These are phyloP conservation scores for Fraxinus anomala DNA, from an alignment of 257 asterid species.

Conservation along the genomic window DNA sequence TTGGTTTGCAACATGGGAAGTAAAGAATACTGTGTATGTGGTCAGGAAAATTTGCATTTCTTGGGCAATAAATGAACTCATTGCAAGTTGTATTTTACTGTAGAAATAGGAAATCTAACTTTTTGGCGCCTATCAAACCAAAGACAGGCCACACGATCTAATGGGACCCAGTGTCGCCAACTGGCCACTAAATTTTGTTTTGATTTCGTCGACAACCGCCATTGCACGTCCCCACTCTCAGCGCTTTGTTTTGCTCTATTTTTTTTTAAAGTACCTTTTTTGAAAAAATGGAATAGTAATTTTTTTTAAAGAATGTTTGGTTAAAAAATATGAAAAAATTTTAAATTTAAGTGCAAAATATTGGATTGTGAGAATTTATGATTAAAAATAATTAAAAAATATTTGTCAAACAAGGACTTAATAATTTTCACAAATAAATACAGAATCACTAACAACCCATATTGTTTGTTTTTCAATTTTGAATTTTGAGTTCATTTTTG, in stretches of 20 bases:
- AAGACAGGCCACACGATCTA: background rate
- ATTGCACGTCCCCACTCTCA: background rate
- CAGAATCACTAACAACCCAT: too few relatives aligned
- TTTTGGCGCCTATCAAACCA: background rate
- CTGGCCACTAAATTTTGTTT: background rate
- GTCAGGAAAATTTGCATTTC: background rate
- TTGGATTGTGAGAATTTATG: too few relatives aligned
- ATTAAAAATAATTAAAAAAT: too few relatives aligned
- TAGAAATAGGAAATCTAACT: background rate
- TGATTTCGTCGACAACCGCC: background rate
- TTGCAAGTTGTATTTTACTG: background rate
- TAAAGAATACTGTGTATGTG: background rate
- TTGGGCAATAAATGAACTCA: background rate
- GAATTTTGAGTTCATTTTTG: too few relatives aligned
- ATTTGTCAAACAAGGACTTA: too few relatives aligned
- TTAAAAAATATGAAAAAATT: too few relatives aligned
- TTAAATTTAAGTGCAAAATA: too few relatives aligned
- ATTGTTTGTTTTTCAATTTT: too few relatives aligned
- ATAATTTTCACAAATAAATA: too few relatives aligned
- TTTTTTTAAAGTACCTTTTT: too few relatives aligned
- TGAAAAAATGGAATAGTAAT: too few relatives aligned
- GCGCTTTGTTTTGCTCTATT: background rate
- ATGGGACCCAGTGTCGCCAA: conserved; percentile 3
- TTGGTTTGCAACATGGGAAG: background rate
- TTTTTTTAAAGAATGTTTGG: too few relatives aligned